Percentiles rank a stretch among this genome's conserved stretches.
phyloP scores from a whole-genome alignment of 768 basidiomycete species.

The Amanita molliuscula region DNA sequence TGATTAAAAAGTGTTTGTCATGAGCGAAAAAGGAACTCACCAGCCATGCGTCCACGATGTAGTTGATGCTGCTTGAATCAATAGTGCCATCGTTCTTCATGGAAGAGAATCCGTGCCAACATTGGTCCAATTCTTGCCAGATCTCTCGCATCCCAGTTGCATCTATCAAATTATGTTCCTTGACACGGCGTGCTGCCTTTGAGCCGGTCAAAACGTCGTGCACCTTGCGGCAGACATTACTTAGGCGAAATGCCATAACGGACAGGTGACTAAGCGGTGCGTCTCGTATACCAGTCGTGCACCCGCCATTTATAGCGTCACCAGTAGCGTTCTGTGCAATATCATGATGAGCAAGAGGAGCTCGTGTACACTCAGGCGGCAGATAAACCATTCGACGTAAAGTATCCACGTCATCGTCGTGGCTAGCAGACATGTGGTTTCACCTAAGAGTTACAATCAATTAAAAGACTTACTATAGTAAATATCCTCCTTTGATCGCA shows the following conservation, averaged over 20 bases:
- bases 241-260: slow-evolving; percentile 64
- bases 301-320: neutral
- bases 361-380: slow-evolving; percentile 18
- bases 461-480: slow-evolving; percentile 52
- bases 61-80: slow-evolving; percentile 28
- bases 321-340: neutral
- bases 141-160: slow-evolving; percentile 59
- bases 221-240: slow-evolving; percentile 67
- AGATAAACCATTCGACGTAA: slow-evolving; percentile 58
- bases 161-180: slow-evolving; percentile 46
- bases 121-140: slow-evolving; percentile 77
- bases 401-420: slow-evolving; percentile 63
- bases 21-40: slow-evolving; percentile 21
- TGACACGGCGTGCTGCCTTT: slow-evolving; percentile 50
- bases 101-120: slow-evolving; percentile 76
- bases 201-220: slow-evolving; percentile 73
- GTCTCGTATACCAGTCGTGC: neutral
- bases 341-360: neutral
- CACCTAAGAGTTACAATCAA: neutral
- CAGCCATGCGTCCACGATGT: slow-evolving; percentile 83
- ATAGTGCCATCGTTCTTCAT: slow-evolving; percentile 30
- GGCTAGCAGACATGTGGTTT: slow-evolving; percentile 25
- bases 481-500: slow-evolving; percentile 75
- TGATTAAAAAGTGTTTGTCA: slow-evolving; percentile 10
- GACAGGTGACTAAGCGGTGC: slow-evolving; percentile 37